phyloP scores from a whole-genome alignment of 1,284 basidiomycete species.

The Heterobasidion irregulare region DNA sequence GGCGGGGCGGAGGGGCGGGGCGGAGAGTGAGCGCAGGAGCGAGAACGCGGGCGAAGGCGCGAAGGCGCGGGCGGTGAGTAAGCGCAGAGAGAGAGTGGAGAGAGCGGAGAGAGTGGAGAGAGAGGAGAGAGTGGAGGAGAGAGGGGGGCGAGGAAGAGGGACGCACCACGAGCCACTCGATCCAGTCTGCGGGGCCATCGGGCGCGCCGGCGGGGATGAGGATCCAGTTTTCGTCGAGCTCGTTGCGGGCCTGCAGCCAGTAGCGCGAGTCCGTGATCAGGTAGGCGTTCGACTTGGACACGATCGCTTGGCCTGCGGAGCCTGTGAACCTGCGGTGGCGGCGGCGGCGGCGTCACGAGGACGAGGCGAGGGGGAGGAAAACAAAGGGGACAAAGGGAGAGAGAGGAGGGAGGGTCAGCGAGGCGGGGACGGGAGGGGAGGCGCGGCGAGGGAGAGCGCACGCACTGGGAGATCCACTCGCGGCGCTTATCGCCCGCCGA shows the following conservation, averaged over 20 bases:
- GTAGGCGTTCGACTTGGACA: slow-evolving; percentile 59
- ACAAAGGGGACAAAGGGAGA: too few relatives aligned
- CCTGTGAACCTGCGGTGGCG: slow-evolving; percentile 64
- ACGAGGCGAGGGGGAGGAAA: background rate
- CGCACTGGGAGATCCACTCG: slow-evolving; percentile 78
- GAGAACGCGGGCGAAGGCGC: too few relatives aligned
- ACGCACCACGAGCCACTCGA: slow-evolving; percentile 65
- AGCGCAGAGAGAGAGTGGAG: too few relatives aligned
- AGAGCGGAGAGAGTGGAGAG: too few relatives aligned
- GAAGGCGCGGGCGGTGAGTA: too few relatives aligned
- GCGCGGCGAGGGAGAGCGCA: slow-evolving; percentile 10
- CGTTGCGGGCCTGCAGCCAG: slow-evolving; percentile 76
- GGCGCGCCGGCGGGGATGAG: slow-evolving; percentile 59
- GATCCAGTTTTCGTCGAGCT: slow-evolving; percentile 84
- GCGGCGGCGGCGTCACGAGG: too few relatives aligned
- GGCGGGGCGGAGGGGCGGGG: background rate
- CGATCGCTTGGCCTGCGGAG: slow-evolving; percentile 76
- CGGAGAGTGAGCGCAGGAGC: too few relatives aligned
- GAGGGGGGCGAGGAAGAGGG: background rate
- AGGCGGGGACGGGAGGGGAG: background rate
- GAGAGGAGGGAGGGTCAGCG: slow-evolving; percentile 2
- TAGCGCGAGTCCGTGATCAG: slow-evolving; percentile 87
- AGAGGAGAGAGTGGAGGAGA: too few relatives aligned
- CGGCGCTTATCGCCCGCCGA: slow-evolving; percentile 75
- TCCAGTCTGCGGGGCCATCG: slow-evolving; percentile 64